Evolutionary conservation across 768 basidiomycete genomes (phyloP).

Genomic region (Tulasnella sp.): DNA sequence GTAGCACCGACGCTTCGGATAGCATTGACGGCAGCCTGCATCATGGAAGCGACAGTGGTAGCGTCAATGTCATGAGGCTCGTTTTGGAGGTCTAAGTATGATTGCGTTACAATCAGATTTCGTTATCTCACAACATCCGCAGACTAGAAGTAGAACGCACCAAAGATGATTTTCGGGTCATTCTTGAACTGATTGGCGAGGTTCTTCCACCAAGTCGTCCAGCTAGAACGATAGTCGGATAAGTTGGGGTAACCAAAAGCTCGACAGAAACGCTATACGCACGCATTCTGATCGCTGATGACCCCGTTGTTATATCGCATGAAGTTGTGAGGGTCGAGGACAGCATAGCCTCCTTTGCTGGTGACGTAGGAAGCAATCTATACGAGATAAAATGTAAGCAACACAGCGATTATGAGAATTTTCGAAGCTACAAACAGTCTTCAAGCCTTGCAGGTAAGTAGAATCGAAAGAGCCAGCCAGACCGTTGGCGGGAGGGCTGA

Average conservation of each 20-base stretch:
- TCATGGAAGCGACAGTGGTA: constrained; percentile 50
- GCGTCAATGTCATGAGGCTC: constrained; percentile 62
- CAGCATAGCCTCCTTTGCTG: constrained; percentile 53
- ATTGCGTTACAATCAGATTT: neutral
- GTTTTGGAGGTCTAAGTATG: constrained; percentile 51
- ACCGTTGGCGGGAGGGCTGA: constrained; percentile 52
- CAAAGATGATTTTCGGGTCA: constrained; percentile 55
- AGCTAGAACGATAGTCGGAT: neutral
- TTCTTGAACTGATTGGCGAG: constrained; percentile 51
- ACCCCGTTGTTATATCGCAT: constrained; percentile 55
- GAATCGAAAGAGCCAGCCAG: constrained; percentile 53
- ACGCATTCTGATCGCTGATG: constrained; percentile 51
- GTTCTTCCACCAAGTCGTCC: constrained; percentile 49
- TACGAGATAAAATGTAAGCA: neutral
- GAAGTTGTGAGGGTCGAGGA: constrained; percentile 57
- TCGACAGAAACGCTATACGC: constrained; percentile 23
- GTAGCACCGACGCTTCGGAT: constrained; percentile 62
- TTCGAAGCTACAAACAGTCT: constrained; percentile 35
- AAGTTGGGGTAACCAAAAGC: neutral
- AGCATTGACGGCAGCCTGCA: constrained; percentile 64
- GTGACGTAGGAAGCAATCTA: constrained; percentile 57
- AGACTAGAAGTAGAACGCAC: neutral
- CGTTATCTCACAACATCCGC: too few relatives aligned
- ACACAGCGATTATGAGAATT: neutral
- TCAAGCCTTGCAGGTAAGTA: constrained; percentile 52